Evolutionary conservation across 495 filamentous ascomycete genomes (phyloP), one percentile per base, ranked within the genome.

Genomic region (Achaetomiella virescens): DNA sequence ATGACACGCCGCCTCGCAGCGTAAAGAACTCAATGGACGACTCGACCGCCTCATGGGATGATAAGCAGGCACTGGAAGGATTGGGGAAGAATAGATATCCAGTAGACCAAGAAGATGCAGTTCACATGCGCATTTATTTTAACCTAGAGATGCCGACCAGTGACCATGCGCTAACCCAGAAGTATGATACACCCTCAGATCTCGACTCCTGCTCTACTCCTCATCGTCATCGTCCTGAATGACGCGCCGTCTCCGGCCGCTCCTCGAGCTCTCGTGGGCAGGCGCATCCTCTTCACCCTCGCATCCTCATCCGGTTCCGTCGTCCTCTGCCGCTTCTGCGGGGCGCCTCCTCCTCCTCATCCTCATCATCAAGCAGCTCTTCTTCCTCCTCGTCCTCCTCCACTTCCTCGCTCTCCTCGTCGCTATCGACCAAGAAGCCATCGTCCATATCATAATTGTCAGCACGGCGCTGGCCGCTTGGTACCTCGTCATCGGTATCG

Each of bases 361-460:
- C 75, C 0, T 77, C 72, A n/a, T 75, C 74, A 21, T 75, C 72
- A 1, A 73, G 48, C 20, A 77, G 37, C 20, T 73, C 68, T 22
- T 80, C 76, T 41, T 82, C 80, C 1, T 83, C 80, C 6, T 83
- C 84, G 3, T 85, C 84, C 6, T 85, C 84, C 24, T 78, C 83
- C 11, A 77, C 80, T 14, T 66, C 82, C 29, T 78, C 74, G 58
- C 82, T 83, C 9, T 83, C 87, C 57, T 89, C 84, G 52, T 87
- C 87, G 61, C 86, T 90, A 35, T 79, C 80, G 10, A 87, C 87
- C 52, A 91, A 71, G 69, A 91, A 91, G 6, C 84, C 87, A 60
- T 91, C 87, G 22, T 89, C 86, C 64, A 85, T 81, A 58, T 90
- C 87, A 62, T 91, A 97, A 66, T 92, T 88, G 64, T 97, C 90